Evolutionary conservation across 441 rosid genomes (phyloP), one percentile per base, ranked within the genome.

Genomic region (Capsella rubella): DNA sequence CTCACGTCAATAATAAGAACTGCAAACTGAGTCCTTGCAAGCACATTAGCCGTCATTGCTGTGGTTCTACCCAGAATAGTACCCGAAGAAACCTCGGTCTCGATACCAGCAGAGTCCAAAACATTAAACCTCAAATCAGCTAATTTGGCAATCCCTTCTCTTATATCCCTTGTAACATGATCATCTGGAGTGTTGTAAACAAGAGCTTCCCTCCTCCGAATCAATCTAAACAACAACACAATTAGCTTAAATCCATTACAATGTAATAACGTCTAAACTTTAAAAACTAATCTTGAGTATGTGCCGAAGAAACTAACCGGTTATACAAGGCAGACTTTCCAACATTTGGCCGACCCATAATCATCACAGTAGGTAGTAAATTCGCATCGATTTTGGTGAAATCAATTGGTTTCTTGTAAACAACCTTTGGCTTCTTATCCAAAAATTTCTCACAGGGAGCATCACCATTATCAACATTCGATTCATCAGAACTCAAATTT

Each of bases 261-360:
- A 15, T 4, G 50, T 21, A 51, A 14, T 8, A 16, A 62, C 46
- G 27, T 21, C 39, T 54, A 53, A 61, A 9, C 8, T 29, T 18
- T 32, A 2, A 5, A 50, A 50, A 50, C 49, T 12, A 6, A 59
- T 21, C 7, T 21, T 3, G 15, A 15, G 14, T 12, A 1, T 18
- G 6, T 3, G 13, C 1, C 4, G 3, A 47, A 80, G 55, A 68
- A 42, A 49, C 86, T 42, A 45, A 92, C 97, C 98, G 86, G 72
- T 95, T 92, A 70, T 84, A 92, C 65, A 95, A 81, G n/a, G 99
- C 99, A 3, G 98, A 92, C 76, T 95, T 95, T 40, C 99, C 99
- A 53, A 92, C 98, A 71, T 95, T 95, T 18, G 97, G 97, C 28
- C 97, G 87, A 40, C 99, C 98, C 76, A 92, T 75, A 35, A 95